phyloP scores from a whole-genome alignment of 2,329 filamentous ascomycete genomes.

The Colletotrichum sp. region DNA sequence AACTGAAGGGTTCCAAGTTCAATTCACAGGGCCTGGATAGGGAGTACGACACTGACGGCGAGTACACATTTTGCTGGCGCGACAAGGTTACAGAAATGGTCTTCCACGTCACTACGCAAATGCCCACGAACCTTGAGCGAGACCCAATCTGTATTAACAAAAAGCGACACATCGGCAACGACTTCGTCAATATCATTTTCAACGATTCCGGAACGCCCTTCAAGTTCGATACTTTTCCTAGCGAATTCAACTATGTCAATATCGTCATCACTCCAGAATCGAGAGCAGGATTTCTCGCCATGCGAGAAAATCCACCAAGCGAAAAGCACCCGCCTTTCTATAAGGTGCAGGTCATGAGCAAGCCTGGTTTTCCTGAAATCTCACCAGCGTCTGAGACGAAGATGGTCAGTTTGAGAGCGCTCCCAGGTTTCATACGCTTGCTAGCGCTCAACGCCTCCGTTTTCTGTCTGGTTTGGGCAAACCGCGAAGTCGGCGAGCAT shows the following conservation, averaged over 20 bases:
- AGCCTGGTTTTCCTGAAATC: slow-evolving; percentile 87
- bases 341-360: slow-evolving; percentile 87
- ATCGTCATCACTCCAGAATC: slow-evolving; percentile 94
- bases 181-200: slow-evolving; percentile 97
- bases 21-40: slow-evolving; percentile 93
- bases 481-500: slow-evolving; percentile 78
- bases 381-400: slow-evolving; percentile 90
- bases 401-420: slow-evolving; percentile 80
- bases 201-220: slow-evolving; percentile 94
- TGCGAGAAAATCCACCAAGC: slow-evolving; percentile 47
- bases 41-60: slow-evolving; percentile 78
- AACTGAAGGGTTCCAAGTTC: slow-evolving; percentile 81
- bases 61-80: slow-evolving; percentile 92
- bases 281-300: slow-evolving; percentile 75
- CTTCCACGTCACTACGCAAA: slow-evolving; percentile 95
- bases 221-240: slow-evolving; percentile 89
- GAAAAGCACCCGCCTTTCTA: slow-evolving; percentile 68
- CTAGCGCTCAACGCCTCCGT: slow-evolving; percentile 93
- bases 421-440: slow-evolving; percentile 86
- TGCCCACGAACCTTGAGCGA: slow-evolving; percentile 84
- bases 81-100: slow-evolving; percentile 94
- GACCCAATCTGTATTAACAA: slow-evolving; percentile 82
- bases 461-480: slow-evolving; percentile 89
- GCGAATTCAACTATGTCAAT: slow-evolving; percentile 95
- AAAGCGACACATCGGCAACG: slow-evolving; percentile 95